Evolutionary conservation across 495 filamentous ascomycete genomes (phyloP), one percentile per base, ranked within the genome.

Genomic region (Aspergillus indologenus): DNA sequence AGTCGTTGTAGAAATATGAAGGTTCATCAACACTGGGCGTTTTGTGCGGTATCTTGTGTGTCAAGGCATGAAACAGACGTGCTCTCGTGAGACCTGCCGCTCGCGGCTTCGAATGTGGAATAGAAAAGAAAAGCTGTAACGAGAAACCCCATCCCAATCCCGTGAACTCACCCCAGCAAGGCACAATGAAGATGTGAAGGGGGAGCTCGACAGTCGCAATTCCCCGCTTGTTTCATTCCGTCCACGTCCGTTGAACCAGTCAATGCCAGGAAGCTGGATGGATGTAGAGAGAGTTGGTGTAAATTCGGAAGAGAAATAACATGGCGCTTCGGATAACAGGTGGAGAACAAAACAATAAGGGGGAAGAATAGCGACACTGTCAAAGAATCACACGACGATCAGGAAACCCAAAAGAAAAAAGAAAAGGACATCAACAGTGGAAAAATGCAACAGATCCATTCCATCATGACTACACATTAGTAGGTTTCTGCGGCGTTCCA

Each of bases 11-110:
- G 48, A 61, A 55, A 61, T 56, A 58, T 61, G 45, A 59, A 56
- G 43, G 56, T 65, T 63, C 65, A 64, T 64, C 61, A 67, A 64
- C 61, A 61, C 56, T 61, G 59, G 55, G 61, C 58, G 62, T 62
- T 58, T 55, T 54, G 50, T 59, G 60, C 65, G 62, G 65, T 65
- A 68, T 68, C 65, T 68, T 68, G 59, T 4, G 34, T 64, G 59
- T 57, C 59, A 63, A 64, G 60, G 63, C 65, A 68, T 68, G 52
- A 65, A 62, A 59, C 57, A 65, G 60, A 64, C 66, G 61, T 65
- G 64, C 54, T 65, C 66, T 64, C 61, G 58, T 68, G 56, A 64
- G 56, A 56, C 55, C 61, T 60, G 62, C 65, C 58, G 60, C 65
- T 64, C 45, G 65, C 65, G 61, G 65, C 61, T 64, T 54, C 20